These are phyloP conservation scores for Talaromyces sp. DNA, from an alignment of 2,329 filamentous ascomycete genomes.

Conservation along the genomic window DNA sequence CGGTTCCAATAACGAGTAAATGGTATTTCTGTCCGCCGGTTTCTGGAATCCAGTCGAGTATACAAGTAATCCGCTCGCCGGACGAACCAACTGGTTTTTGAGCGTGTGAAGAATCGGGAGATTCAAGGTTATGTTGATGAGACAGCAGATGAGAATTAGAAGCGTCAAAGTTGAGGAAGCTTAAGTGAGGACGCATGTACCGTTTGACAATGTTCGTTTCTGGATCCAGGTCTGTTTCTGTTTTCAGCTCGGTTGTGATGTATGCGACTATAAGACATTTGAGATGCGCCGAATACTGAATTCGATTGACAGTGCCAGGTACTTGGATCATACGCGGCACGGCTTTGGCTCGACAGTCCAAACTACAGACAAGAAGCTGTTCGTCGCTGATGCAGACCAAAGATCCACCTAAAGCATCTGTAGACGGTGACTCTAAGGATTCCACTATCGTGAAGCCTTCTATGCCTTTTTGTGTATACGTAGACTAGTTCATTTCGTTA, in stretches of 20 bases:
- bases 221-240: constrained; percentile 21
- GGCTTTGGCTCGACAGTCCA: constrained; percentile 44
- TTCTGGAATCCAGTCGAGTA: constrained; percentile 43
- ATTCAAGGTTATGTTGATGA: constrained; percentile 9
- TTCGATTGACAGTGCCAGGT: constrained; percentile 42
- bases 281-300: constrained; percentile 48
- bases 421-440: constrained; percentile 22
- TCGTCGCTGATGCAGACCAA: constrained; percentile 51
- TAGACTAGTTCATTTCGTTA: constrained; percentile 32
- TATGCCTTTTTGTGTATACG: constrained; percentile 38
- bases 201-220: constrained; percentile 32
- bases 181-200: constrained; percentile 36
- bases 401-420: constrained; percentile 39
- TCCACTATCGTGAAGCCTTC: constrained; percentile 39
- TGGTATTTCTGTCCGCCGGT: constrained; percentile 40
- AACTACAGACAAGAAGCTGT: constrained; percentile 49
- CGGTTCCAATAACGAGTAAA: constrained; percentile 43
- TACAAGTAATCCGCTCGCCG: constrained; percentile 44
- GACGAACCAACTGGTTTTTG: constrained; percentile 34
- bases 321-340: constrained; percentile 43
- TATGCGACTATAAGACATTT: constrained; percentile 53
- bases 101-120: constrained; percentile 11
- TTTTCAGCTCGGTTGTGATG: constrained; percentile 26
- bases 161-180: constrained; percentile 41
- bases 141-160: constrained; percentile 26